These are phyloP conservation scores for Fusarium guadeloupense DNA, from an alignment of 2,329 filamentous ascomycete species.

Conservation along the genomic window DNA sequence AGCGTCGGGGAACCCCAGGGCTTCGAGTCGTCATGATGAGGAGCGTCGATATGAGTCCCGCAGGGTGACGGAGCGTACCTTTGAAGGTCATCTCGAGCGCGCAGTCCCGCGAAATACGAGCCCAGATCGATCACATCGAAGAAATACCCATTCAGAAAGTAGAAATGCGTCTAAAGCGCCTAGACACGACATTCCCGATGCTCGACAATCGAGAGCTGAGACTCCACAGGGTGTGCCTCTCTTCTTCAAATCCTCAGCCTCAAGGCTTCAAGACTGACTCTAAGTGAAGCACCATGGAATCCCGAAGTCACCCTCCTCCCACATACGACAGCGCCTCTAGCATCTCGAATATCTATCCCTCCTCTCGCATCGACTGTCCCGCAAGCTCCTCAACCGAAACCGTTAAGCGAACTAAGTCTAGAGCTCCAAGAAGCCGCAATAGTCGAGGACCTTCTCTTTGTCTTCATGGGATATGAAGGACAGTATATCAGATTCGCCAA, in stretches of 20 bases:
- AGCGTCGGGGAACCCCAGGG: slow-evolving; percentile 65
- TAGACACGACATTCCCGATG: slow-evolving; percentile 56
- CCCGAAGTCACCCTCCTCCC: slow-evolving; percentile 79
- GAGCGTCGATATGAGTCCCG: slow-evolving; percentile 60
- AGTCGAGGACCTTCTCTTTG: slow-evolving; percentile 89
- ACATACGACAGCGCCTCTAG: slow-evolving; percentile 76
- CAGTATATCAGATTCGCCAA: slow-evolving; percentile 91
- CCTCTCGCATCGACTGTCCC: slow-evolving; percentile 81
- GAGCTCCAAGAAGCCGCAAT: slow-evolving; percentile 88
- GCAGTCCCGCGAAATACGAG: slow-evolving; percentile 67
- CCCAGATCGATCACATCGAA: slow-evolving; percentile 63
- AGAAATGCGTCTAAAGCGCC: slow-evolving; percentile 50
- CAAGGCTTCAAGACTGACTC: slow-evolving; percentile 30
- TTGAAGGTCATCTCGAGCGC: slow-evolving; percentile 70
- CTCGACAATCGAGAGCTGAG: slow-evolving; percentile 56
- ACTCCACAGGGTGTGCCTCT: slow-evolving; percentile 57
- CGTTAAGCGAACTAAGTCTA: slow-evolving; percentile 76
- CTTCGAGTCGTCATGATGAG: slow-evolving; percentile 55
- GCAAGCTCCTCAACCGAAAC: slow-evolving; percentile 73
- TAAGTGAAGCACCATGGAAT: slow-evolving; percentile 69
- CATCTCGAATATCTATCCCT: slow-evolving; percentile 68
- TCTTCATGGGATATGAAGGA: slow-evolving; percentile 99
- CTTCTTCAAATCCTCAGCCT: background rate
- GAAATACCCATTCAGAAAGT: slow-evolving; percentile 49
- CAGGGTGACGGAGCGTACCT: slow-evolving; percentile 63